Base-by-base conservation (phyloP, 768 basidiomycete genomes). In the Leccinellum luteum region DNA sequence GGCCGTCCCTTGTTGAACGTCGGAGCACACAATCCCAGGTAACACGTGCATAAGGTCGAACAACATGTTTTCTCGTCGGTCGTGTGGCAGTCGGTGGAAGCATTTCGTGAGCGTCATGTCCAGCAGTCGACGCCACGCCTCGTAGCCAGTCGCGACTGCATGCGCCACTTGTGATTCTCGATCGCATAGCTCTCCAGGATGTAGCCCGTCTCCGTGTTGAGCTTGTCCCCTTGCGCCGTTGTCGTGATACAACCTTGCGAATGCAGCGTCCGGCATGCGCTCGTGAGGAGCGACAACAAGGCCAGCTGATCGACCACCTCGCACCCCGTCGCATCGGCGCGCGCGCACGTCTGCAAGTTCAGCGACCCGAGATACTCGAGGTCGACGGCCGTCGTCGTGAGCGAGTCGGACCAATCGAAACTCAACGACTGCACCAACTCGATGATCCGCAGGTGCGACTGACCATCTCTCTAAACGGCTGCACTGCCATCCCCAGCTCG, bases 1-100 rank as follows among this genome's bases (percentile, higher is more conserved):
- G 12, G 91, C 81, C 1, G 92, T 89, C 3, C 85, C 77, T n/a
- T n/a, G 86, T 35, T 87, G 81, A 21, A 88, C 75, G 55, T 85
- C 86, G 12, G 78, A 73, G 0, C 85, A 86, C 30, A 80, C 81
- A 44, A 95, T 80, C 21, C 83, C 83, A 2, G 94, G 89, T 21
- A 97, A 79, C 21, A 91, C 86, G 64, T 90, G 87, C 19, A 98
- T 80, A 19, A 98, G 76, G 68, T 97, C 96, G 64, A 96, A 92
- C 6, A 97, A 78, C 78, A 96, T 88, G 59, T 85, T 87, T 72
- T 98, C 94, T 25, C 92, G 83, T 25, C 84, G 85, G 57, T 93
- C n/a, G n/a, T 87, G 84, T 0, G 91, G 88, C 14, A 97, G 78
- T 32, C 88, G 85, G 57, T 85, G 80, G 74, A 96, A 96, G 56